phyloP scores from a whole-genome alignment of 2,329 filamentous ascomycete genomes.

The Graphium sp. region DNA sequence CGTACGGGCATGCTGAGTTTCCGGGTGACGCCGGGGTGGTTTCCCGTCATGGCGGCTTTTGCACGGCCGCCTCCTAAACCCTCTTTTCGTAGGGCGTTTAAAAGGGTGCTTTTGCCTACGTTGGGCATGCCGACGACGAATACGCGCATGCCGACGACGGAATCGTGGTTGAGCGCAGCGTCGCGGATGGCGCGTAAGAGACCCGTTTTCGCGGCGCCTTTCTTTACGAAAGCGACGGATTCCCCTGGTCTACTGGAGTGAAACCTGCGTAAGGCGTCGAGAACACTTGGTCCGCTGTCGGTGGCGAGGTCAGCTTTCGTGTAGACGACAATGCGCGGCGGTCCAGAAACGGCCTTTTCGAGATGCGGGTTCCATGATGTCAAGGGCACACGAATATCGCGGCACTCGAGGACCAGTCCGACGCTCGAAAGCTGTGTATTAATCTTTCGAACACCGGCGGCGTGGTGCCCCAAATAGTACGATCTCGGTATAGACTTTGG shows the following conservation, averaged over 20 bases:
- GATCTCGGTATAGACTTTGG: conserved; percentile 65
- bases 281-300: conserved; percentile 11
- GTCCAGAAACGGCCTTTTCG: conserved; percentile 57
- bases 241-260: conserved; percentile 10
- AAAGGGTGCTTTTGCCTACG: conserved; percentile 86
- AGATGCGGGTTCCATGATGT: conserved; percentile 84
- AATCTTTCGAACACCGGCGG: conserved; percentile 66
- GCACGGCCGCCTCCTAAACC: conserved; percentile 31
- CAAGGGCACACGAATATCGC: conserved; percentile 80
- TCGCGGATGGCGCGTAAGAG: conserved; percentile 21
- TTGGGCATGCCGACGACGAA: conserved; percentile 97
- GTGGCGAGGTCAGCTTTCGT: conserved; percentile 69
- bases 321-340: conserved; percentile 69
- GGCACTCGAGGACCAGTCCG: conserved; percentile 83
- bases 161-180: conserved; percentile 19
- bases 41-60: conserved; percentile 69
- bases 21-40: conserved; percentile 77
- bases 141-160: conserved; percentile 66
- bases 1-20: conserved; percentile 74
- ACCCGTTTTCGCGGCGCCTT: conserved; percentile 16
- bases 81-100: conserved; percentile 63
- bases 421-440: conserved; percentile 63
- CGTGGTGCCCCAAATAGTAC: conserved; percentile 92
- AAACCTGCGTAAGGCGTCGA: conserved; percentile 13
- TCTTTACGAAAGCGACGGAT: conserved; percentile 25